Evolutionary conservation across 495 filamentous ascomycete species (phyloP), one percentile per base, ranked within the genome.

Genomic region (Penicillium manginii): DNA sequence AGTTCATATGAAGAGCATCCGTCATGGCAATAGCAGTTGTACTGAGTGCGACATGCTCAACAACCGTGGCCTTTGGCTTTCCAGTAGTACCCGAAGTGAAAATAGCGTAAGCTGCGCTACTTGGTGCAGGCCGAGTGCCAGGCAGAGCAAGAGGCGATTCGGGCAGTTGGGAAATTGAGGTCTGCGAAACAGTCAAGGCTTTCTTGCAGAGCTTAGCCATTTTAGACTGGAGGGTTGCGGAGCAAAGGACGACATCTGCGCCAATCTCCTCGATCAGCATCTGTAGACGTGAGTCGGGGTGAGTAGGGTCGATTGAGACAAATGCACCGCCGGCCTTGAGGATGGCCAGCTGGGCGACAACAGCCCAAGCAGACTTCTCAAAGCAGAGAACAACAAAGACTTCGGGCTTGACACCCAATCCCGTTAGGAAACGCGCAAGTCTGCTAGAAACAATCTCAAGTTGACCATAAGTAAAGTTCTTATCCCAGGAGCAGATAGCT

Each of bases 311-410:
- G 7, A 90, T 67, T 0, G 77, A 80, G 2, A 86, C 79, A 62
- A 84, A 84, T 0, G 78, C 84, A 18, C 80, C 83, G 3, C 86
- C 86, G 7, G 86, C 82, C 60, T 83, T 84, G 7, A 83, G 69
- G 17, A 88, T 76, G 1, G 81, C 84, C 3, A 86, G 57, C 60
- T 81, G 76, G 2, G 82, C 69, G 26, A 88, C 72, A 6, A 83
- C 57, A 12, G 77, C 73, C 82, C 81, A 86, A 1, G 72, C 73
- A 0, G 81, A 84, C 61, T 85, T 86, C 31, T 85, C 81, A 23
- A 86, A 85, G 40, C 71, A 84, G 1, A 88, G 50, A 4, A 81
- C 81, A 11, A 88, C 81, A 15, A 82, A 66, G 0, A 60, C 60
- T 48, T 81, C 78, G 0, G 72, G 71, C 12, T 58, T 67, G 15